phyloP scores from a whole-genome alignment of 441 rosid genomes.

The Iberis amara region DNA sequence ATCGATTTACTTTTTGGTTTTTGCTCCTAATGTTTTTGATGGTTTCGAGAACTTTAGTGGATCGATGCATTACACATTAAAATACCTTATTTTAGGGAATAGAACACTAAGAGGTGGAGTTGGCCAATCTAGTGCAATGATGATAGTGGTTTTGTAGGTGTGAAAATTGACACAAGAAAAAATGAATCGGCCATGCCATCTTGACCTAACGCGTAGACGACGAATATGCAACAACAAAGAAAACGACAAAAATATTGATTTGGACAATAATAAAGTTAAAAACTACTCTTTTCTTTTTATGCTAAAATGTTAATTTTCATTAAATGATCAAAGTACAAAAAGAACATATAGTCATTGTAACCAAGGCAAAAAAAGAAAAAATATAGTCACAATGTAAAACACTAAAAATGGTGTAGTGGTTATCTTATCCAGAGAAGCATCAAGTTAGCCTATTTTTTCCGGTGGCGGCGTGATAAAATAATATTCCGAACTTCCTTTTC shows the following conservation, averaged over 20 bases:
- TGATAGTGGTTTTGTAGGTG: conserved; percentile 18
- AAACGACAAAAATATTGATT: conserved; percentile 6
- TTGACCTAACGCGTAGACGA: conserved; percentile 19
- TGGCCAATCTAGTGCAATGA: conserved; percentile 23
- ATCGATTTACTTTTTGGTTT: conserved; percentile 21
- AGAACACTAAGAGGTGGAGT: conserved; percentile 14
- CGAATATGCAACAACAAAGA: conserved; percentile 21
- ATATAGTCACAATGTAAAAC: too few species aligned
- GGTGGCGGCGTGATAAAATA: too few species aligned
- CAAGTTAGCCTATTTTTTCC: too few species aligned
- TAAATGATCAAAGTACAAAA: too few species aligned
- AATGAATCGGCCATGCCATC: conserved; percentile 19
- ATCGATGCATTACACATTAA: neutral
- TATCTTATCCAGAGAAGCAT: too few species aligned
- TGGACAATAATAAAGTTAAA: conserved; percentile 4
- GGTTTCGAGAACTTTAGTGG: conserved; percentile 23
- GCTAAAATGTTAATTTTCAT: too few species aligned
- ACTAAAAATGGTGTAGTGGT: too few species aligned
- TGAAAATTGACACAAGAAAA: conserved; percentile 11
- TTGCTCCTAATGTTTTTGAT: conserved; percentile 17
- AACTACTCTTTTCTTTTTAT: too few species aligned
- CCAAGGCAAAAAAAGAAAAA: too few species aligned
- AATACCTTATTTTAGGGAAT: neutral
- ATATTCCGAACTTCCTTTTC: too few species aligned
- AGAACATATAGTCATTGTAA: too few species aligned